Conservation (phyloP, 345 rosid species). For the Salix exigua region DNA sequence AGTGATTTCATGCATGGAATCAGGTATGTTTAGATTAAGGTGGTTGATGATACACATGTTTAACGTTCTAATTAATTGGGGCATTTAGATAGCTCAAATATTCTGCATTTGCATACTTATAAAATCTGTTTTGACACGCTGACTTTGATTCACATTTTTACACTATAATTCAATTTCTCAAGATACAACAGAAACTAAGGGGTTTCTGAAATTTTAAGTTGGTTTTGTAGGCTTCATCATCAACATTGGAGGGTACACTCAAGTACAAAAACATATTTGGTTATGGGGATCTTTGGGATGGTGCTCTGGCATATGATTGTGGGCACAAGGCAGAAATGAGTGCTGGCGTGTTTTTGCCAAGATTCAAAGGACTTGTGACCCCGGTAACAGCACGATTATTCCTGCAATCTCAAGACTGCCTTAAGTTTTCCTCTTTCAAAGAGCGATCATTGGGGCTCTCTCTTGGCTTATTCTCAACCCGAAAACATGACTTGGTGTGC, state of each 20-base stretch:
- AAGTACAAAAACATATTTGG: slow-evolving; percentile 84
- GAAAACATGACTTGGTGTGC: slow-evolving; percentile 68
- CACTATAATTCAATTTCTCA: not conserved
- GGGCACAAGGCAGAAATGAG: slow-evolving; percentile 80
- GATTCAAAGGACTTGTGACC: slow-evolving; percentile 51
- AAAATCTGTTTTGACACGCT: not conserved
- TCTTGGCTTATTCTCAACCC: slow-evolving; percentile 65
- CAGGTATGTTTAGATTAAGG: not conserved
- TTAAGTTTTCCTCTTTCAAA: slow-evolving; percentile 72
- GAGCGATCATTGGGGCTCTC: slow-evolving; percentile 81
- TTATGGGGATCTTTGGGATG: slow-evolving; percentile 91
- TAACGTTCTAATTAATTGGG: not conserved
- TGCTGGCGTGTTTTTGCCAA: slow-evolving; percentile 70
- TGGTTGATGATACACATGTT: not conserved
- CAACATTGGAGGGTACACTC: slow-evolving; percentile 72
- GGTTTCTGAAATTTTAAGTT: slow-evolving; percentile 18
- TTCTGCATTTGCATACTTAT: not conserved
- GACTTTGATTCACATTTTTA: not conserved
- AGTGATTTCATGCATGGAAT: not conserved
- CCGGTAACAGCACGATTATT: slow-evolving; percentile 67
- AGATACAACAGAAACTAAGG: not conserved
- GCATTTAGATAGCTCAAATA: not conserved
- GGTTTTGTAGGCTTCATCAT: slow-evolving; percentile 68
- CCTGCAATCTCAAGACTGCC: slow-evolving; percentile 85
- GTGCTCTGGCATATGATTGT: slow-evolving; percentile 70